Base-by-base conservation (phyloP, 2,329 filamentous ascomycete species). In the Tolypocladium endophyticum region DNA sequence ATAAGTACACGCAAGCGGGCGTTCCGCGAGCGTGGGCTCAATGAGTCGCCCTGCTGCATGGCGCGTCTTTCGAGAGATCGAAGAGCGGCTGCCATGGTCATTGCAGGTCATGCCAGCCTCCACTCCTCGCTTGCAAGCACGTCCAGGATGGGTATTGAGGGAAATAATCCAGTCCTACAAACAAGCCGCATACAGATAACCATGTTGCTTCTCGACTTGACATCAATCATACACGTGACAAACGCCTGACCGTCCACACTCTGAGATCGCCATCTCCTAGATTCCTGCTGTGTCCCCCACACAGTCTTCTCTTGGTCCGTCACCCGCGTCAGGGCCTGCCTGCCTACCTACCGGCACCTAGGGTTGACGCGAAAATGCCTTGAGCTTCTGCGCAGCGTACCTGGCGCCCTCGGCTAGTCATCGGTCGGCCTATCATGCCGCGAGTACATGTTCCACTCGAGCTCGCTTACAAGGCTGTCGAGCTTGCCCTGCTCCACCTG, bases 401-500 rank as follows among this genome's bases (percentile, higher is more conserved):
- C 20, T 9, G 2, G 28, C 18, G 8, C 20, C 18, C 28, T n/a
- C 9, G 28, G 50, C 59, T 63, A 65, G 38, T 65, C 60, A 50
- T 77, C 74, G 3, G 71, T 68, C 1, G 79, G 80, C 69, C 80
- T 80, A 68, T 85, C 79, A 65, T 85, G 81, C 38, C 83, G 73
- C 56, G 82, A 84, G 69, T 85, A 86, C 79, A 84, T 82, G 70
- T 81, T 81, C 72, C 82, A 85, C 71, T 86, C 83, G 5, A 80
- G 72, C 12, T 78, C 79, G 53, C 76, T 82, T 61, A 78, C 78
- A 67, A 84, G 82, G 64, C 82, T 80, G 38, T 82, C 80, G 38
- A 87, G 73, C 70, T 83, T 83, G 56, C 82, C 81, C 66, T 77
- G 75, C 73, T 87, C 84, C 54, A 87, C 82, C 66, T 87, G 80